These are phyloP conservation scores for Exophiala alcalophila DNA, from an alignment of 2,329 filamentous ascomycete genomes.

Conservation along the genomic window DNA sequence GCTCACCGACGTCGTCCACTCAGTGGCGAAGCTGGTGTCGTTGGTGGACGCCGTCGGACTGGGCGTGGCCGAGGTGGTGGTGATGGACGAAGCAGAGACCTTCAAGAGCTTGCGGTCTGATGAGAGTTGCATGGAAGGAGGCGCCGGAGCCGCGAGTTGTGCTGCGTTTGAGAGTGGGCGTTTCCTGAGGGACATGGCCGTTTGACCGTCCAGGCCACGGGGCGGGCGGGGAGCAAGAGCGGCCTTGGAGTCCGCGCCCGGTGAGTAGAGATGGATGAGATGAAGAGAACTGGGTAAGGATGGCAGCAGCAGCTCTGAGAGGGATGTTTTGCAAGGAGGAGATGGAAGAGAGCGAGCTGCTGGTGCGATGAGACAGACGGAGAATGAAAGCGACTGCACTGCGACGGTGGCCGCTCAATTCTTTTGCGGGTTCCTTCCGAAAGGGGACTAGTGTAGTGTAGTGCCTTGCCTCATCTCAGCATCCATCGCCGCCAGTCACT, in stretches of 20 bases:
- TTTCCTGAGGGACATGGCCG: constrained; percentile 17
- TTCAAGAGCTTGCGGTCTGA: constrained; percentile 4
- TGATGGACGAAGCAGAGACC: constrained; percentile 5
- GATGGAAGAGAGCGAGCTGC: too few relatives aligned
- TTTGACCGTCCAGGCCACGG: constrained; percentile 4
- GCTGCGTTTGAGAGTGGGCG: too few relatives aligned
- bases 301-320: neutral
- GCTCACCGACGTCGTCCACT: constrained; percentile 12
- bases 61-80: constrained; percentile 5
- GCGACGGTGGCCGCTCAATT: constrained; percentile 5
- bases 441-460: constrained; percentile 8
- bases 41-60: constrained; percentile 12
- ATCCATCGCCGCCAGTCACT: too few relatives aligned
- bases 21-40: constrained; percentile 8
- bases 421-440: constrained; percentile 13
- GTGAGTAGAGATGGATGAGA: neutral
- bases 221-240: neutral
- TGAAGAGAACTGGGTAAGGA: neutral
- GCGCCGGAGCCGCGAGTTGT: constrained; percentile 16
- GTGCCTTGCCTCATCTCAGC: too few relatives aligned
- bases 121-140: constrained; percentile 12
- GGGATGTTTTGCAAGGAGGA: too few relatives aligned
- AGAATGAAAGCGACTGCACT: too few relatives aligned
- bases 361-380: too few relatives aligned
- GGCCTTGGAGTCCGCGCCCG: neutral